These are phyloP conservation scores for Ogataea nakhonphanomensis DNA, from an alignment of 805 yeast genomes.

Conservation along the genomic window DNA sequence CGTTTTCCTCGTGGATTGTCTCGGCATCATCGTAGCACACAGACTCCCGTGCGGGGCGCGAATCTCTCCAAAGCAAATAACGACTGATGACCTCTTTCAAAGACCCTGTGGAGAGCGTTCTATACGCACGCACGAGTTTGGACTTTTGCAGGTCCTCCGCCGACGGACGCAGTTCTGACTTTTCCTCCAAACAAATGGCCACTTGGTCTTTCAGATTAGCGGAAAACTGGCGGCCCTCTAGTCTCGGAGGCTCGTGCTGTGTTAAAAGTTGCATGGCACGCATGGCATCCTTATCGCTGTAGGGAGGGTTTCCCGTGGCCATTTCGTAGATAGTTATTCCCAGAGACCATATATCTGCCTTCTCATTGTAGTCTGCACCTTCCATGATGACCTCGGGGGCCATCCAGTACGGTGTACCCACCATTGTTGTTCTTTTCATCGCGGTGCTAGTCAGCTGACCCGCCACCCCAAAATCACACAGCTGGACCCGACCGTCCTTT, in stretches of 20 bases:
- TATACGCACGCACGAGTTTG: constrained; percentile 64
- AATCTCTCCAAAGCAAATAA: constrained; percentile 74
- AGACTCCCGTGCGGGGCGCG: constrained; percentile 51
- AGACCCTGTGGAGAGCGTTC: constrained; percentile 53
- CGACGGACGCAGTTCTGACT: constrained; percentile 79
- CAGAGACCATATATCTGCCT: constrained; percentile 96
- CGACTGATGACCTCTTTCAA: constrained; percentile 73
- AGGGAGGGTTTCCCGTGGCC: constrained; percentile 97
- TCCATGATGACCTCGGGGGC: constrained; percentile 97
- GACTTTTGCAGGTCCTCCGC: constrained; percentile 83
- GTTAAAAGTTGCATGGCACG: constrained; percentile 94
- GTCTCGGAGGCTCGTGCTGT: constrained; percentile 88
- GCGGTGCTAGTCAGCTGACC: constrained; percentile 79
- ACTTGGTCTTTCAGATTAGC: constrained; percentile 77
- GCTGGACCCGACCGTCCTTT: constrained; percentile 83
- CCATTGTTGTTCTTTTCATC: constrained; percentile 87
- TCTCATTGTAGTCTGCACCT: constrained; percentile 80
- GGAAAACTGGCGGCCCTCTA: constrained; percentile 86
- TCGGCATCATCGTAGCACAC: constrained; percentile 43
- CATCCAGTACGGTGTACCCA: constrained; percentile 98
- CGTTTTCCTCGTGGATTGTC: constrained; percentile 32
- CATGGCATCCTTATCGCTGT: constrained; percentile 90
- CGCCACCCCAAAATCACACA: constrained; percentile 98
- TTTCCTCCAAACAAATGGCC: constrained; percentile 90
- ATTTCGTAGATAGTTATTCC: constrained; percentile 94